phyloP scores from a whole-genome alignment of 768 basidiomycete genomes.

The Phylloporus sp. region DNA sequence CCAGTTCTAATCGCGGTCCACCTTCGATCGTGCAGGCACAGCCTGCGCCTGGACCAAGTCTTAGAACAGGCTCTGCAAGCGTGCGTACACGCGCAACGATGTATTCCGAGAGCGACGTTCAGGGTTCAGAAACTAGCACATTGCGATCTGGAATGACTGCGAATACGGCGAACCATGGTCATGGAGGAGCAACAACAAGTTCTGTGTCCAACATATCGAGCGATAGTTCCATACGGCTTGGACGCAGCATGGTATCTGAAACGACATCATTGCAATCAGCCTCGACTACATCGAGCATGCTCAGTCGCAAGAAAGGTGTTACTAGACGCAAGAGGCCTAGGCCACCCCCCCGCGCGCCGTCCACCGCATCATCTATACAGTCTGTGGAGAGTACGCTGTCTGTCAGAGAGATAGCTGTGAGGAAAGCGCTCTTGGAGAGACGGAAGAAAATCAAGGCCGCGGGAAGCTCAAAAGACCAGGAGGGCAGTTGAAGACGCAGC shows the following conservation, averaged over 20 bases:
- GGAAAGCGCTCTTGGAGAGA: conserved; percentile 25
- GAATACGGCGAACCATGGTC: background rate
- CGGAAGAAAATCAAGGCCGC: conserved; percentile 19
- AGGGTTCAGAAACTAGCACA: background rate
- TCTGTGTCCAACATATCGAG: conserved; percentile 9
- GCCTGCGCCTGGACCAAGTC: conserved; percentile 1
- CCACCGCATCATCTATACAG: conserved; percentile 26
- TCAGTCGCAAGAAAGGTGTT: conserved; percentile 21
- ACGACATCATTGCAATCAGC: background rate
- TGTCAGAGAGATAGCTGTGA: conserved; percentile 19
- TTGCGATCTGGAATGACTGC: background rate
- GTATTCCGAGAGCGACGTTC: background rate
- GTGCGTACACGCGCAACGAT: conserved; percentile 1
- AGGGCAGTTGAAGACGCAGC: background rate
- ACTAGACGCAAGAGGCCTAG: conserved; percentile 18
- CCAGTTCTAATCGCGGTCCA: background rate
- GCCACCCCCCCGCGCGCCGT: conserved; percentile 18
- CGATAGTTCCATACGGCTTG: conserved; percentile 7
- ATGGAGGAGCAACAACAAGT: background rate
- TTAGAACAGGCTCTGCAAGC: conserved; percentile 3
- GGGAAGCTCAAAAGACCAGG: background rate
- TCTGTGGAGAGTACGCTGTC: conserved; percentile 23
- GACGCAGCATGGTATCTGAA: background rate
- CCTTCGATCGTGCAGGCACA: conserved; percentile 8
- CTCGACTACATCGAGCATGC: conserved; percentile 15